Evolutionary conservation across 129 eudicot species (phyloP).

Genomic region (Lonicera japonica): DNA sequence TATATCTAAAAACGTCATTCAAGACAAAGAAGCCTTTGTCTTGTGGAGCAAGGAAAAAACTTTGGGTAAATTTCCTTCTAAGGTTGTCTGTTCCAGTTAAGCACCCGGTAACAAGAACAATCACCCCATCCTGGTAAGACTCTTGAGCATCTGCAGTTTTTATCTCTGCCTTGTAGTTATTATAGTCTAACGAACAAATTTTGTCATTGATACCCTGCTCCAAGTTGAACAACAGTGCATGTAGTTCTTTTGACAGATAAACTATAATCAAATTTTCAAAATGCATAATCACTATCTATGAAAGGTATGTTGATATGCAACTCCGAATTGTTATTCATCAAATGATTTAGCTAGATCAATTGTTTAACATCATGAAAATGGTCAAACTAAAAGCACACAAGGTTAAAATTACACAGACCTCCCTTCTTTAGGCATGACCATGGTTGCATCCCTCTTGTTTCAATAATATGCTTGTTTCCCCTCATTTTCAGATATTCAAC

Average conservation of each 20-base stretch:
- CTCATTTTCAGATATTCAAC: too few species aligned
- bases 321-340: too few species aligned
- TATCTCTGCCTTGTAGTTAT: constrained; percentile 44
- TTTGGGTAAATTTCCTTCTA: constrained; percentile 39
- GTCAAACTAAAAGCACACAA: too few species aligned
- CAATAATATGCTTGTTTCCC: too few species aligned
- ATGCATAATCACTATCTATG: too few species aligned
- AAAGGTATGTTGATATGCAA: not conserved
- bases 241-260: not conserved
- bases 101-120: constrained; percentile 53
- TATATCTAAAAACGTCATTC: constrained; percentile 48
- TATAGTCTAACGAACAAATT: constrained; percentile 30
- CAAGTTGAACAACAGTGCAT: not conserved
- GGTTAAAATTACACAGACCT: too few species aligned
- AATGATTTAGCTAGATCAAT: too few species aligned
- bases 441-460: too few species aligned
- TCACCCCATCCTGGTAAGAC: constrained; percentile 38
- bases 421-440: too few species aligned
- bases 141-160: constrained; percentile 56
- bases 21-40: constrained; percentile 51
- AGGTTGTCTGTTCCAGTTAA: constrained; percentile 44
- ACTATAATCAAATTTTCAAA: too few species aligned
- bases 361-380: too few species aligned
- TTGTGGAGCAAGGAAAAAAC: constrained; percentile 62
- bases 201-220: constrained; percentile 46